phyloP scores from a whole-genome alignment of 2,329 filamentous ascomycete species.

The Colletotrichum navitas region DNA sequence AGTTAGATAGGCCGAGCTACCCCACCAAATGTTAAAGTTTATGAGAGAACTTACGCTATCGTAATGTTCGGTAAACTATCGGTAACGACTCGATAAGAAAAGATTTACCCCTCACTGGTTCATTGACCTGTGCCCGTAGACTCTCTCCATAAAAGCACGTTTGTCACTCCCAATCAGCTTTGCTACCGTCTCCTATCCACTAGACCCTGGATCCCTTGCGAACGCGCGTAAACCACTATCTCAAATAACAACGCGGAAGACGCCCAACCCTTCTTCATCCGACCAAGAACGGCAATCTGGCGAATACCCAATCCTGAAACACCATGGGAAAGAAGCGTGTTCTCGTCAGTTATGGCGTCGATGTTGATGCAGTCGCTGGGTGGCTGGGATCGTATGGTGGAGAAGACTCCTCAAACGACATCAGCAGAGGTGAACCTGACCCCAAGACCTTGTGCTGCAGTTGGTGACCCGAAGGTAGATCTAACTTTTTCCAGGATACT shows the following conservation, averaged over 20 bases:
- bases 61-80: background rate
- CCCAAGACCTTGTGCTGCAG: background rate
- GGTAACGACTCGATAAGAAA: constrained; percentile 1
- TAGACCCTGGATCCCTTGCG: constrained; percentile 1
- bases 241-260: background rate
- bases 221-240: background rate
- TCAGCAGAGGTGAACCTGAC: constrained; percentile 68
- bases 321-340: constrained; percentile 54
- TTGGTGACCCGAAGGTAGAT: no score
- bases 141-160: constrained; percentile 22
- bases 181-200: no score
- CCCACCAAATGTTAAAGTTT: constrained; percentile 16
- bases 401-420: constrained; percentile 78
- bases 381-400: constrained; percentile 83
- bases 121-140: background rate
- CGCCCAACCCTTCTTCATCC: background rate
- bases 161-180: background rate
- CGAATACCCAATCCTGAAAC: background rate
- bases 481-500: constrained; percentile 62
- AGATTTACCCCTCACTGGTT: constrained; percentile 24
- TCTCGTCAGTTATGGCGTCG: constrained; percentile 72
- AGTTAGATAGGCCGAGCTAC: background rate
- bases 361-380: constrained; percentile 81
- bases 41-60: background rate
- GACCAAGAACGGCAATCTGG: background rate